A percentile compares a stretch with the other conserved stretches of the same genome.
These are phyloP conservation scores for Nymphaea colorata DNA, from an alignment of 164 flowering plant genomes.

Conservation along the genomic window DNA sequence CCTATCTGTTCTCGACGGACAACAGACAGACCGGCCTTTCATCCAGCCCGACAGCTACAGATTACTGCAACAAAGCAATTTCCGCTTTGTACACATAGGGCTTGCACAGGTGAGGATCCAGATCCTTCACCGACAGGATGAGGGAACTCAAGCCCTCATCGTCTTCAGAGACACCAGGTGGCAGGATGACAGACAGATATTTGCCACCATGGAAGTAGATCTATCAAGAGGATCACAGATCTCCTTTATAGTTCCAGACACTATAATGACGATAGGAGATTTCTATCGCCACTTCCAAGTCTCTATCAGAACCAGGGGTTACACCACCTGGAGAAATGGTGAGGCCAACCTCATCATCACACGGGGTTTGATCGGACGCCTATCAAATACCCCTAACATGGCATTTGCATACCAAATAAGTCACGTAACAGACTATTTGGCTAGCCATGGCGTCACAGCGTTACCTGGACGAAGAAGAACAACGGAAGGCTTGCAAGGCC, in stretches of 20 bases:
- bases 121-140: too few relatives aligned
- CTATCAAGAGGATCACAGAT: too few relatives aligned
- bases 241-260: too few relatives aligned
- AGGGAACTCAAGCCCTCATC: conserved; percentile 1
- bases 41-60: background rate
- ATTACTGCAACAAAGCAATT: background rate
- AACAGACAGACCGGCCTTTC: background rate
- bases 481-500: too few relatives aligned
- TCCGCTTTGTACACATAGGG: background rate
- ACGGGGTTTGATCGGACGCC: background rate
- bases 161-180: conserved; percentile 1
- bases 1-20: background rate
- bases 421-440: too few relatives aligned
- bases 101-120: background rate
- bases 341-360: background rate
- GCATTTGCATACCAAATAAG: too few relatives aligned
- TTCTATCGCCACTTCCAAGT: background rate
- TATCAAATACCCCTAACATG: too few relatives aligned
- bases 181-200: too few relatives aligned
- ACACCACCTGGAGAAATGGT: background rate
- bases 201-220: too few relatives aligned
- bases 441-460: too few relatives aligned
- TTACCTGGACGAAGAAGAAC: too few relatives aligned
- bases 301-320: background rate
- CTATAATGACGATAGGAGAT: too few relatives aligned